A percentile compares a stretch with the other conserved stretches of the same genome.
phyloP scores from a whole-genome alignment of 2,329 filamentous ascomycete species.

The Pseudogymnoascus sp. region DNA sequence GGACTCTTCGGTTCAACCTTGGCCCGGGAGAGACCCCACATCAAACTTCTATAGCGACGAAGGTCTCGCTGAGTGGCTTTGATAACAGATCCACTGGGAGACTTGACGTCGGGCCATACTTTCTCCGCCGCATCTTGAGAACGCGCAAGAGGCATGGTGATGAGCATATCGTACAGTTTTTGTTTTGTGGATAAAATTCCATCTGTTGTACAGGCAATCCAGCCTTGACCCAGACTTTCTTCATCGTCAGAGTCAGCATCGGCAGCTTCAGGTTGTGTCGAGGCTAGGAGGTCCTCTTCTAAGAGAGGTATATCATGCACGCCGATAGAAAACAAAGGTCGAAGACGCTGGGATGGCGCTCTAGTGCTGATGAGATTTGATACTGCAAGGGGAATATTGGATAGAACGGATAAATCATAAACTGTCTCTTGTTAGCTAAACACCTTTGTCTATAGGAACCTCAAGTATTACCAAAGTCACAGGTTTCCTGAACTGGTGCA shows the following conservation, averaged over 20 bases:
- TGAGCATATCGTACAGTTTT: conserved; percentile 79
- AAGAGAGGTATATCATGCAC: conserved; percentile 86
- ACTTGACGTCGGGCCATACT: conserved; percentile 70
- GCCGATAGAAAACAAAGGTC: conserved; percentile 85
- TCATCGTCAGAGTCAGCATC: conserved; percentile 32
- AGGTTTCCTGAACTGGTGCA: conserved; percentile 75
- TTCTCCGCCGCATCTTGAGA: conserved; percentile 50
- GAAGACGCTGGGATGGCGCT: conserved; percentile 56
- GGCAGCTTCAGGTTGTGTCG: conserved; percentile 23
- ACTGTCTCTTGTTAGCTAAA: conserved; percentile 44
- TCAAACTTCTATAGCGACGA: conserved; percentile 66
- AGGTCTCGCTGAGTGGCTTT: conserved; percentile 88
- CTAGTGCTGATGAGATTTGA: conserved; percentile 59
- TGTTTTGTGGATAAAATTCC: conserved; percentile 83
- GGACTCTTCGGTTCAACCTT: not conserved
- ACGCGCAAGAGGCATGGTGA: conserved; percentile 66
- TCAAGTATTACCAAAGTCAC: conserved; percentile 68
- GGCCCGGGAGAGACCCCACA: conserved; percentile 48
- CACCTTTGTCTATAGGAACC: not conserved
- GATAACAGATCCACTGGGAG: conserved; percentile 54
- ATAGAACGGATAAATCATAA: conserved; percentile 87
- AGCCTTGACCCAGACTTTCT: conserved; percentile 53
- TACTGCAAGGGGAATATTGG: conserved; percentile 73
- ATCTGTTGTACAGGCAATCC: conserved; percentile 94
- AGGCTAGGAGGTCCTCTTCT: conserved; percentile 49